A percentile compares a stretch with the other conserved stretches of the same genome.
phyloP scores from a whole-genome alignment of 176 grass and related monocot genomes.

The Bothriochloa decipiens region DNA sequence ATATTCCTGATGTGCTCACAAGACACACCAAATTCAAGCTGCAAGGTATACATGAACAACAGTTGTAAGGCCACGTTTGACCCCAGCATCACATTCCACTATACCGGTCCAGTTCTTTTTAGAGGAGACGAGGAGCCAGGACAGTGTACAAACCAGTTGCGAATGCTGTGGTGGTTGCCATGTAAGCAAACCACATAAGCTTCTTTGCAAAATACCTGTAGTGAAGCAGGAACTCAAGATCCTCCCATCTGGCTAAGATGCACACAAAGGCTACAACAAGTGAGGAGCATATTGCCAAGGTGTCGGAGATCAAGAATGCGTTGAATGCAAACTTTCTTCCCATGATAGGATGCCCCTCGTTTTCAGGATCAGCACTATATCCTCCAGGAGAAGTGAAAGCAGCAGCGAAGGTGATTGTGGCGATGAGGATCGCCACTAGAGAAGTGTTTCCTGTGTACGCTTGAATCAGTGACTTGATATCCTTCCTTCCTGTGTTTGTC shows the following conservation, averaged over 20 bases:
- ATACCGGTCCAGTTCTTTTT: too few relatives aligned
- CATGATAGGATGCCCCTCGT: slow-evolving; percentile 31
- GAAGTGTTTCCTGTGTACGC: slow-evolving; percentile 41
- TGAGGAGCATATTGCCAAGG: slow-evolving; percentile 15
- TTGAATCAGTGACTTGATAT: slow-evolving; percentile 28
- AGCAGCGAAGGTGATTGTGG: not conserved
- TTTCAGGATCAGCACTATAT: not conserved
- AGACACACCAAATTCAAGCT: too few relatives aligned
- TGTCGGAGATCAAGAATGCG: slow-evolving; percentile 27
- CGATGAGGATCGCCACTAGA: slow-evolving; percentile 31
- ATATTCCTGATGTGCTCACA: too few relatives aligned
- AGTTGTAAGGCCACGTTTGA: too few relatives aligned
- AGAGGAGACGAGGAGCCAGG: too few relatives aligned
- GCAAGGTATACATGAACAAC: too few relatives aligned
- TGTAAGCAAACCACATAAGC: too few relatives aligned
- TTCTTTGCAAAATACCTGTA: slow-evolving; percentile 12
- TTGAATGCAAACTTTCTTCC: slow-evolving; percentile 16
- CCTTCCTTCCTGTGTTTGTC: not conserved
- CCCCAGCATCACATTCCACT: too few relatives aligned
- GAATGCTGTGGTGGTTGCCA: too few relatives aligned
- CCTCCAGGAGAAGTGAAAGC: not conserved
- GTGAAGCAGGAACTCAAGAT: slow-evolving; percentile 41
- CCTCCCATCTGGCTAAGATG: slow-evolving; percentile 38
- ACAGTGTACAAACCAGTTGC: too few relatives aligned
- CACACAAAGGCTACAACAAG: slow-evolving; percentile 40